phyloP scores from a whole-genome alignment of 163 green algal genomes.

The Trebouxia gelatinosa region DNA sequence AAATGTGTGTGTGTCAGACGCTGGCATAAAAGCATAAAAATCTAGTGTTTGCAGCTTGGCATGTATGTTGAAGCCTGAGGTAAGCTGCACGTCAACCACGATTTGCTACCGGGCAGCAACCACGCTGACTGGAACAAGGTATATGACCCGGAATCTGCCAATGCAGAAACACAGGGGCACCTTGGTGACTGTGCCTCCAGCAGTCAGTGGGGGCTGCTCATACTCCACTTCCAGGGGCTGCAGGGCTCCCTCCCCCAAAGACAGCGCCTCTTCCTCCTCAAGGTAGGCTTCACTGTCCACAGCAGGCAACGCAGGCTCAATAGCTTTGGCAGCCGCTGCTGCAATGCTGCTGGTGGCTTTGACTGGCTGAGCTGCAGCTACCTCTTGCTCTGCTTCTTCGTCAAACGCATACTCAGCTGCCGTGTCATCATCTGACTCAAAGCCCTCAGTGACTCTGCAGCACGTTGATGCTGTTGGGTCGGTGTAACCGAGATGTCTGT shows the following conservation, averaged over 20 bases:
- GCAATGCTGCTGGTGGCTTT: too few species aligned
- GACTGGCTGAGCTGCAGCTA: too few species aligned
- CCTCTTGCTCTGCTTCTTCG: too few species aligned
- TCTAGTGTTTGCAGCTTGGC: neutral
- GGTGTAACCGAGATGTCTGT: too few species aligned
- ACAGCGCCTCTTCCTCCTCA: neutral
- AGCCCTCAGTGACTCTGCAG: too few species aligned
- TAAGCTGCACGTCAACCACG: neutral
- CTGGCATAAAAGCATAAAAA: neutral
- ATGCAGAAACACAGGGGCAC: neutral
- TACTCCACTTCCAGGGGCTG: neutral
- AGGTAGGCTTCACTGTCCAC: too few species aligned
- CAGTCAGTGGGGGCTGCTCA: conserved; percentile 12
- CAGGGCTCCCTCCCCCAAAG: conserved; percentile 1
- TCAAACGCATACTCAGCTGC: too few species aligned
- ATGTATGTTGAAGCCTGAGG: neutral
- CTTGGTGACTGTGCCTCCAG: conserved; percentile 16
- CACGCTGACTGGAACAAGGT: neutral
- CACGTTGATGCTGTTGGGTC: too few species aligned
- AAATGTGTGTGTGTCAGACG: neutral
- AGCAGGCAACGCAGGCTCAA: too few species aligned
- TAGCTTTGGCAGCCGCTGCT: too few species aligned
- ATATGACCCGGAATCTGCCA: neutral
- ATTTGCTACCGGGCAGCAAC: neutral
- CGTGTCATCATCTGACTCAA: too few species aligned